Evolutionary conservation across 2,329 filamentous ascomycete genomes (phyloP).

Genomic region (Lasiodiplodia hormozganensis): DNA sequence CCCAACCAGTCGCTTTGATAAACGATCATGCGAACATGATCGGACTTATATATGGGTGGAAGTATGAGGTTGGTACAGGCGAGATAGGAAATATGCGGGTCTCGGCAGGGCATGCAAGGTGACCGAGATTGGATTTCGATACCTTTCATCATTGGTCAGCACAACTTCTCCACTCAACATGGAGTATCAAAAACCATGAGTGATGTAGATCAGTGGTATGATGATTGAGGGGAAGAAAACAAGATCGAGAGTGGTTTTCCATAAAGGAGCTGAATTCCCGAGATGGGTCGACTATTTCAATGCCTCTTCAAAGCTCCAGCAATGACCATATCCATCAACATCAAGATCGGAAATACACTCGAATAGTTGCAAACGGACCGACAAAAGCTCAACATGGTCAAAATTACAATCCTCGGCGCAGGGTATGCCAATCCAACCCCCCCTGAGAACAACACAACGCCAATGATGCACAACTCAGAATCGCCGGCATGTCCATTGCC

Average conservation of each 20-base stretch:
- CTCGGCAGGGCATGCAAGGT: not conserved
- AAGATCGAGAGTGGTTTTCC: not conserved
- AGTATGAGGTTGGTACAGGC: not conserved
- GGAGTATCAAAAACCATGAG: not conserved
- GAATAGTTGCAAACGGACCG: no score
- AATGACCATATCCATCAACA: no score
- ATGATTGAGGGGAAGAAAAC: not conserved
- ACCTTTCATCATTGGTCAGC: not conserved
- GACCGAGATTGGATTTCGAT: not conserved
- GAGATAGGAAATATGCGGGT: slow-evolving; percentile 1
- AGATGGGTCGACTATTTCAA: not conserved
- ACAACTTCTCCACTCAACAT: not conserved
- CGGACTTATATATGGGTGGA: not conserved
- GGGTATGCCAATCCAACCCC: slow-evolving; percentile 15
- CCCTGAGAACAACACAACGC: not conserved
- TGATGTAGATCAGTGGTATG: not conserved
- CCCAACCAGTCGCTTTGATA: no score
- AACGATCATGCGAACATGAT: no score
- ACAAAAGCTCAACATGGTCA: not conserved
- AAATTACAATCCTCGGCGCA: slow-evolving; percentile 27
- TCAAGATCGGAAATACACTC: no score
- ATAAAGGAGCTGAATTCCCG: not conserved
- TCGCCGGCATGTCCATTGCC: slow-evolving; percentile 39
- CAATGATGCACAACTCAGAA: slow-evolving; percentile 11
- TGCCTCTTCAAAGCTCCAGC: not conserved